Evolutionary conservation across 768 basidiomycete species (phyloP), one percentile per base, ranked within the genome.

Genomic region (Tricholoma sp.): DNA sequence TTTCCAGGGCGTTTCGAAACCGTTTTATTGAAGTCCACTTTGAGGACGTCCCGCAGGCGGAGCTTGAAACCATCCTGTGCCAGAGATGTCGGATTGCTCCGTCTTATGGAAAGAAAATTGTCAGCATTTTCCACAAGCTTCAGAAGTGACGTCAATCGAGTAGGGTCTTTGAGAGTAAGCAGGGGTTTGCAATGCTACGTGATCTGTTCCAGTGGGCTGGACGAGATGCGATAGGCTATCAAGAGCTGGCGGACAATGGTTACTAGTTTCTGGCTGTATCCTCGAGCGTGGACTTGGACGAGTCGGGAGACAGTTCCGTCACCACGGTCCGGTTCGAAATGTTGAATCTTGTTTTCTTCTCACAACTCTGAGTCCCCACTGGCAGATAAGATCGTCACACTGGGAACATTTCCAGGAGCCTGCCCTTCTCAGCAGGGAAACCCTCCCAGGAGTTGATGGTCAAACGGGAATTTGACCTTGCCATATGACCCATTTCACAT

Each of bases 191-290:
- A 0, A 99, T 97, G 1, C 80, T 99, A 4, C 91, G 97, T 39
- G 97, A 99, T 67, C 75, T 99, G 15, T 99, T 99, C 73, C 85
- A 97, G 44, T 99, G 97, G 97, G 97, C 94, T 6, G 88, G 87
- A 4, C 77, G 97, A 56, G 91, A 91, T 56, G 94, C 94, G 1
- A 74, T 91, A 49, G 87, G 89, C 8, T 93, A 94, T 68, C 91
- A 97, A 65, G 88, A 97, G 64, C 78, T 99, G 54, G 97, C 96
- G 0, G 86, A 94, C 62, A 92, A 98, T 61, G 97, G 97, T 0
- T 98, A 94, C 72, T 98, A 98, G 95, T 78, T 99, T 10, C 76
- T 99, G 12, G 97, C 93, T n/a, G n/a, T n/a, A n/a, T n/a, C n/a
- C n/a, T n/a, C n/a, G n/a, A n/a, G n/a, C n/a, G n/a, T n/a, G n/a